phyloP scores from a whole-genome alignment of 345 rosid species.

The Eucalyptus guilfoylei region DNA sequence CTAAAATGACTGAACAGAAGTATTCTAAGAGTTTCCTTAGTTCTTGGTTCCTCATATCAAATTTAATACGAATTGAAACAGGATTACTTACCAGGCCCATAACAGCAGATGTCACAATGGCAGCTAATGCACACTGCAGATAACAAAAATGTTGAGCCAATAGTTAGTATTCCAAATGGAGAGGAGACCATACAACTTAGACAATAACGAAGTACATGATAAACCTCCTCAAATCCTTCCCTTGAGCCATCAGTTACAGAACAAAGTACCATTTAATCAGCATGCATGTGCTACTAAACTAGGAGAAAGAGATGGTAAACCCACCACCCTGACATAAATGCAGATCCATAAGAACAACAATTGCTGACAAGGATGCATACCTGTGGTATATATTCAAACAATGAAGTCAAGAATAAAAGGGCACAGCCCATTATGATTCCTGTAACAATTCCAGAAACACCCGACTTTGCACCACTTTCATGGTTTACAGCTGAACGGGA shows the following conservation, averaged over 20 bases:
- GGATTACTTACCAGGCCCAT: slow-evolving; percentile 69
- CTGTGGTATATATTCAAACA: slow-evolving; percentile 88
- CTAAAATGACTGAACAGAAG: neutral
- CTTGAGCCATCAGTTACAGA: neutral
- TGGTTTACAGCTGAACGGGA: slow-evolving; percentile 98
- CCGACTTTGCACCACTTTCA: slow-evolving; percentile 93
- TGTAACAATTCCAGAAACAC: slow-evolving; percentile 72
- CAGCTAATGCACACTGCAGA: slow-evolving; percentile 94
- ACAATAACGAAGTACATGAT: neutral
- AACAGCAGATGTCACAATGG: slow-evolving; percentile 91
- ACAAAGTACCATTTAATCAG: neutral
- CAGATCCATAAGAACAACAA: neutral
- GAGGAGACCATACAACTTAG: neutral
- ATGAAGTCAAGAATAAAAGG: slow-evolving; percentile 74
- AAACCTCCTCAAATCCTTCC: neutral
- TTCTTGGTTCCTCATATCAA: neutral
- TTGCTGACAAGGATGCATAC: slow-evolving; percentile 20
- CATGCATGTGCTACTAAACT: neutral
- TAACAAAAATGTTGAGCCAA: neutral
- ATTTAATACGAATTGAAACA: neutral
- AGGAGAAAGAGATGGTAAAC: neutral
- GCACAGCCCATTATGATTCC: slow-evolving; percentile 83
- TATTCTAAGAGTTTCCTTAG: neutral
- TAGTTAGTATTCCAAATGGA: slow-evolving; percentile 5
- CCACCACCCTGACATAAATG: neutral